Evolutionary conservation across 371 early-diverging fungal genomes (phyloP).

Genomic region (Lichtheimia corymbifera): DNA sequence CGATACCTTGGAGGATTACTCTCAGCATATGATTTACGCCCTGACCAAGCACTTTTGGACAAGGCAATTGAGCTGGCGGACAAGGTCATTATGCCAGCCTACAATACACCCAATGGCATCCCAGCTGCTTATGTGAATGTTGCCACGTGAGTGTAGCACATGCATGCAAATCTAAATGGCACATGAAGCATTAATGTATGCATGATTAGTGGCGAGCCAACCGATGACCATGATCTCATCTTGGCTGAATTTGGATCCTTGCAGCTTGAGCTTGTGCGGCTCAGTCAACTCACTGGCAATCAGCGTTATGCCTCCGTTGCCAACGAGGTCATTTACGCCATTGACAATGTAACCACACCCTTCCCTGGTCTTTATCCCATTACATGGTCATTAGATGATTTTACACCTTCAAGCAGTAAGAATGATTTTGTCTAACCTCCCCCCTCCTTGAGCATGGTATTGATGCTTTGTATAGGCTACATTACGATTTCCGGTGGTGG

Average conservation of each 20-base stretch:
- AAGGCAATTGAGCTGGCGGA: constrained; percentile 37
- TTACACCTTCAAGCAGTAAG: constrained; percentile 50
- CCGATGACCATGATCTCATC: constrained; percentile 39
- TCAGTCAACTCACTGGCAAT: constrained; percentile 78
- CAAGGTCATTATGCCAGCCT: constrained; percentile 42
- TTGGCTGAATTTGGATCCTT: constrained; percentile 89
- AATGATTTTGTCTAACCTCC: too few relatives aligned
- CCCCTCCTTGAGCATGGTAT: too few relatives aligned
- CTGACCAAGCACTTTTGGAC: constrained; percentile 57
- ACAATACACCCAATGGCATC: constrained; percentile 66
- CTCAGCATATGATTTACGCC: constrained; percentile 59
- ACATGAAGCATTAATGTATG: constrained; percentile 17
- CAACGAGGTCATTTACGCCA: constrained; percentile 60
- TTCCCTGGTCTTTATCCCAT: constrained; percentile 81
- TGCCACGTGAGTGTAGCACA: constrained; percentile 19
- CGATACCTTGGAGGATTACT: constrained; percentile 74
- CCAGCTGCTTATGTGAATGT: constrained; percentile 76
- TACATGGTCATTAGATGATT: constrained; percentile 30
- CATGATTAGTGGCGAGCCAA: constrained; percentile 7
- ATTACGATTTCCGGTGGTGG: constrained; percentile 65
- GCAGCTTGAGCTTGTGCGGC: constrained; percentile 84
- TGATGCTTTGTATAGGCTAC: constrained; percentile 15
- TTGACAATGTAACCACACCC: constrained; percentile 48
- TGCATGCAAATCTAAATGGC: not conserved
- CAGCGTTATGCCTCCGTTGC: constrained; percentile 64